Evolutionary conservation across 305 asterid species (phyloP).

Genomic region (Petunia hybrid): DNA sequence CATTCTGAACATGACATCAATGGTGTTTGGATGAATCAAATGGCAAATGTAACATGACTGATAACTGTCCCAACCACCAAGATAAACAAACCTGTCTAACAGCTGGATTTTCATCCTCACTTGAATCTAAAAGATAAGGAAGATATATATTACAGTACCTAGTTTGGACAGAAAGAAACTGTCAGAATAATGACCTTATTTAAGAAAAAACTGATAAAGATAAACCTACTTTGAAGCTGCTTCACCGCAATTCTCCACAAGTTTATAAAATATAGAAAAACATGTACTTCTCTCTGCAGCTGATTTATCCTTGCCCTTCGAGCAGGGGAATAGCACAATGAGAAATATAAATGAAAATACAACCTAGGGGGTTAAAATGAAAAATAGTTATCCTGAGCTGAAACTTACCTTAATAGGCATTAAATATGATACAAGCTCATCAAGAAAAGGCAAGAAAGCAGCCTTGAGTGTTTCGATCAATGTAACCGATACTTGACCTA

Average conservation of each 20-base stretch:
- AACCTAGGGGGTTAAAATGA: constrained; percentile 12
- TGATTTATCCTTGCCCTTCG: constrained; percentile 41
- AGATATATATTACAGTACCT: constrained; percentile 40
- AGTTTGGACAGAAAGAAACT: not conserved
- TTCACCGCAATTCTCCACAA: constrained; percentile 40
- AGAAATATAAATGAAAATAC: no score
- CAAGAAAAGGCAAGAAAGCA: constrained; percentile 41
- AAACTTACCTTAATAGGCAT: constrained; percentile 45
- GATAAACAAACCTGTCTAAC: constrained; percentile 34
- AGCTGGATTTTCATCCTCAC: constrained; percentile 38
- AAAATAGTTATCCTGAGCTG: no score
- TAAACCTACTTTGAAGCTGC: constrained; percentile 37
- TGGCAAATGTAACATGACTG: not conserved
- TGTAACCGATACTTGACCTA: constrained; percentile 42
- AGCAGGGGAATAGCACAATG: not conserved
- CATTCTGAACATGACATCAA: constrained; percentile 29
- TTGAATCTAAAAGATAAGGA: constrained; percentile 40
- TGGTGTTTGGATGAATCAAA: constrained; percentile 8
- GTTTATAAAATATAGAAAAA: constrained; percentile 38
- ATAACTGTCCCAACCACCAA: not conserved
- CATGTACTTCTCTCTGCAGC: constrained; percentile 40
- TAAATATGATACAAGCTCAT: constrained; percentile 37
- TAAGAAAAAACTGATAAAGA: constrained; percentile 3
- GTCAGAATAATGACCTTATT: not conserved
- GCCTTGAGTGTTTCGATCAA: constrained; percentile 40